Conservation (phyloP, 192 early-diverging fungal genomes). For the Spinellus fusiger region DNA sequence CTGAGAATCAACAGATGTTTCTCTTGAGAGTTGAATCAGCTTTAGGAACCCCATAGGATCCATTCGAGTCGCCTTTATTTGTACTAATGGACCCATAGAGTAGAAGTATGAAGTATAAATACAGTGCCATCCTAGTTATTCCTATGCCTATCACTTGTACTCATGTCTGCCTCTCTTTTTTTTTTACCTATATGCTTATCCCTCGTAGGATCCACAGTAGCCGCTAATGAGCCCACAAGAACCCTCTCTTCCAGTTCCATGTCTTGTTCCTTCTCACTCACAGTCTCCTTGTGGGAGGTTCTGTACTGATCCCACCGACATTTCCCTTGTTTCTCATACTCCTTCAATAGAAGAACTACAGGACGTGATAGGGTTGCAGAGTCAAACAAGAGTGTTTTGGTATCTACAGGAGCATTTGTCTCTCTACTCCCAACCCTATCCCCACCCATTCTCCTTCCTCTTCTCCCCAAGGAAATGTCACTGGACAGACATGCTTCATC, state of each 20-base stretch:
- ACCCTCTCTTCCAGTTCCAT: slow-evolving; percentile 1
- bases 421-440: too few species aligned
- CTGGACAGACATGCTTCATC: too few species aligned
- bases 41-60: slow-evolving; percentile 22
- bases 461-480: too few species aligned
- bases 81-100: neutral
- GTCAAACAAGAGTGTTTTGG: slow-evolving; percentile 13
- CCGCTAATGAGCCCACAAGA: too few species aligned
- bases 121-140: neutral
- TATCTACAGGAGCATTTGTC: too few species aligned
- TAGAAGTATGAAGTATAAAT: neutral
- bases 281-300: neutral
- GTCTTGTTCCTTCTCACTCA: slow-evolving; percentile 3
- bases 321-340: slow-evolving; percentile 9
- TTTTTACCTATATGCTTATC: neutral
- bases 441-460: too few species aligned
- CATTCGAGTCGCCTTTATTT: slow-evolving; percentile 2
- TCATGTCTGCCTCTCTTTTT: neutral
- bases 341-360: slow-evolving; percentile 1
- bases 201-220: too few species aligned
- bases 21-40: slow-evolving; percentile 6
- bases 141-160: neutral
- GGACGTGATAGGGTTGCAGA: slow-evolving; percentile 8
- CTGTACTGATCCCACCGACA: neutral
- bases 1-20: neutral